phyloP scores from a whole-genome alignment of 2,329 filamentous ascomycete species.

The Lachnellula willkommii region DNA sequence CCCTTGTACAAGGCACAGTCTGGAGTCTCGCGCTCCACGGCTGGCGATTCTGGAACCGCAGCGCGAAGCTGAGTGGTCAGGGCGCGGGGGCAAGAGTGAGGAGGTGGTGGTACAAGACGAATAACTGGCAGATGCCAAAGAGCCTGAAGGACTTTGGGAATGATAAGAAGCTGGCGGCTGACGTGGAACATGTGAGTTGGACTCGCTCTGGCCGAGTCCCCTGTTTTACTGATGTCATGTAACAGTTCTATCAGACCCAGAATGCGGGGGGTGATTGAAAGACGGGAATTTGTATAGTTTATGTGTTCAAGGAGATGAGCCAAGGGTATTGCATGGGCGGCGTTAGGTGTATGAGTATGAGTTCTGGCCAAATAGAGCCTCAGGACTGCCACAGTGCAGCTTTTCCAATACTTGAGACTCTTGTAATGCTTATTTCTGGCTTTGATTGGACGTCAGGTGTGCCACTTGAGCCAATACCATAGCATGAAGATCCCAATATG shows the following conservation, averaged over 20 bases:
- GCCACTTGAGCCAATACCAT: too few species aligned
- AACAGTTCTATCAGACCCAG: conserved; percentile 27
- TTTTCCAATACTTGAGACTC: too few species aligned
- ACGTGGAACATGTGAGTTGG: conserved; percentile 38
- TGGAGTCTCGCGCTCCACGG: conserved; percentile 81
- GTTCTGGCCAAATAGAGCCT: too few species aligned
- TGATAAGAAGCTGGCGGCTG: conserved; percentile 32
- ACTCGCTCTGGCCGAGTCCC: conserved; percentile 1
- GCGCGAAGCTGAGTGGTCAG: conserved; percentile 69
- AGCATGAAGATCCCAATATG: too few species aligned
- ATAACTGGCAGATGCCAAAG: conserved; percentile 73
- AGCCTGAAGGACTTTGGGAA: conserved; percentile 16
- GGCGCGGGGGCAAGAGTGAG: conserved; percentile 71
- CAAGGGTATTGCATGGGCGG: not conserved
- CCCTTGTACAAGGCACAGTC: conserved; percentile 79
- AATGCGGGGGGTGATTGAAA: conserved; percentile 17
- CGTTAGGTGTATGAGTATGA: not conserved
- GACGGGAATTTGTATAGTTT: not conserved
- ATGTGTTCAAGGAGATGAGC: not conserved
- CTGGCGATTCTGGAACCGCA: conserved; percentile 86
- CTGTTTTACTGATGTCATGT: conserved; percentile 25
- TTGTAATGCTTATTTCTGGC: too few species aligned
- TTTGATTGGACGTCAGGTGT: too few species aligned
- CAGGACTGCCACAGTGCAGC: too few species aligned
- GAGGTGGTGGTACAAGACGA: conserved; percentile 93